Base-by-base conservation (phyloP, 148 eudicot genomes). In the Rhododendron henanense region DNA sequence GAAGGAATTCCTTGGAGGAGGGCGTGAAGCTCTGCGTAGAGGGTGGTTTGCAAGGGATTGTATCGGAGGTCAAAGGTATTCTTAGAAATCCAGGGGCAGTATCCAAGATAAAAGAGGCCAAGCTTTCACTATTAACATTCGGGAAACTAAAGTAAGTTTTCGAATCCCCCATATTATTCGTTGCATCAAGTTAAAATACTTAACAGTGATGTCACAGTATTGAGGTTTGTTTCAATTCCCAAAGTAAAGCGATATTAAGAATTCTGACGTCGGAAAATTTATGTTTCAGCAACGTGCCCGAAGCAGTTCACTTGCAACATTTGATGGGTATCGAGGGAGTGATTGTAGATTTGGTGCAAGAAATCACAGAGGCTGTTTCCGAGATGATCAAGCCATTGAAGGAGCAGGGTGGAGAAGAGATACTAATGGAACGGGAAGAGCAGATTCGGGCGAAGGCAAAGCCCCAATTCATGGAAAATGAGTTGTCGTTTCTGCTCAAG, bases 31-130 rank as follows among this genome's bases (percentile, higher is more conserved):
- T 96, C 16, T 92, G 95, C 69, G 74, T 92, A 73, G 95, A 93
- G 84, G 98, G 99, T 85, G 93, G 92, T 23, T 90, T 96, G 84
- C 91, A 96, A 39, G 99, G 99, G 69, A 93, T 96, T 89, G 99
- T 96, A 76, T 94, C 96, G 0, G 99, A 95, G 87, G 98, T 92
- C 14, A 93, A 89, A 86, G 98, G 97, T 0, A 85, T 95, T 2
- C 92, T 96, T 35, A 92, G 92, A 84, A 91, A 92, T 87, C 99
- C 99, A 16, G 92, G 69, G 23, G 92, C 91, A 3, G 96, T 95
- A 4, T 85, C 85, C 87, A 92, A 87, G 88, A 93, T 96, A 87
- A 96, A 94, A 85, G 96, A 90, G 28, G 86, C 94, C 18, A 92
- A 94, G 28, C 94, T 95, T 41, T 90, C 95, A 1, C 87, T 96